Evolutionary conservation across 1,284 basidiomycete genomes (phyloP).

Genomic region (Ganoderma boninense): DNA sequence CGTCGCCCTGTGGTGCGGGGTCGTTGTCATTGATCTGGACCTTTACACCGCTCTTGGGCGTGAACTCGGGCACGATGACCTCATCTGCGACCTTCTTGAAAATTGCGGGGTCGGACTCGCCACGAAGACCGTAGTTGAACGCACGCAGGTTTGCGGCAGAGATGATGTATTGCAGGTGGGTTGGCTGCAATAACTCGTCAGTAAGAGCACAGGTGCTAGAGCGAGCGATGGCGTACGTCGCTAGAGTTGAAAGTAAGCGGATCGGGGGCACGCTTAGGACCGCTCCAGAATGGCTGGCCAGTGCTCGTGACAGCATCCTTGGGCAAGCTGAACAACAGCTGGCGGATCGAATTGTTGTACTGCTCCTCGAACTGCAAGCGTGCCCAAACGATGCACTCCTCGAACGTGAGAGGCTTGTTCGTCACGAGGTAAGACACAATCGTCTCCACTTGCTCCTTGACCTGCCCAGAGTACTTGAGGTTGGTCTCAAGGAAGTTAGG

Average conservation of each 20-base stretch:
- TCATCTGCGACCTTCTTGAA: constrained; percentile 89
- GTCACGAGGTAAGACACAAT: constrained; percentile 93
- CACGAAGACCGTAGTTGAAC: constrained; percentile 97
- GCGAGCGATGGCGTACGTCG: constrained; percentile 60
- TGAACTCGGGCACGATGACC: constrained; percentile 94
- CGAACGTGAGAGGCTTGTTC: constrained; percentile 93
- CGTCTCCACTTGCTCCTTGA: constrained; percentile 91
- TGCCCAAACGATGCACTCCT: constrained; percentile 98
- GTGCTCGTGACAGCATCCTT: constrained; percentile 91
- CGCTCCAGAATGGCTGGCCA: constrained; percentile 97
- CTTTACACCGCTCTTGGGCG: constrained; percentile 91
- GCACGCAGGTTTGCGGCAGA: constrained; percentile 97
- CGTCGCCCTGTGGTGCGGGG: constrained; percentile 66
- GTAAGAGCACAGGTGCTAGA: constrained; percentile 2
- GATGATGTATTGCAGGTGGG: constrained; percentile 91
- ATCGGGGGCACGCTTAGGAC: constrained; percentile 98
- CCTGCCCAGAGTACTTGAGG: constrained; percentile 90
- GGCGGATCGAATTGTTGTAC: constrained; percentile 94
- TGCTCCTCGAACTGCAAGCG: constrained; percentile 95
- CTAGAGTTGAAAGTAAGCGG: constrained; percentile 87
- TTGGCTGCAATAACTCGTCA: constrained; percentile 57
- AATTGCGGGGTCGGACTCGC: constrained; percentile 80
- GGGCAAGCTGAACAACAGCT: constrained; percentile 93
- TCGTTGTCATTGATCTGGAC: constrained; percentile 97
- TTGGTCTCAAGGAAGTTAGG: constrained; percentile 95